phyloP scores from a whole-genome alignment of 1,284 basidiomycete genomes.

The Omphalotus olearius region DNA sequence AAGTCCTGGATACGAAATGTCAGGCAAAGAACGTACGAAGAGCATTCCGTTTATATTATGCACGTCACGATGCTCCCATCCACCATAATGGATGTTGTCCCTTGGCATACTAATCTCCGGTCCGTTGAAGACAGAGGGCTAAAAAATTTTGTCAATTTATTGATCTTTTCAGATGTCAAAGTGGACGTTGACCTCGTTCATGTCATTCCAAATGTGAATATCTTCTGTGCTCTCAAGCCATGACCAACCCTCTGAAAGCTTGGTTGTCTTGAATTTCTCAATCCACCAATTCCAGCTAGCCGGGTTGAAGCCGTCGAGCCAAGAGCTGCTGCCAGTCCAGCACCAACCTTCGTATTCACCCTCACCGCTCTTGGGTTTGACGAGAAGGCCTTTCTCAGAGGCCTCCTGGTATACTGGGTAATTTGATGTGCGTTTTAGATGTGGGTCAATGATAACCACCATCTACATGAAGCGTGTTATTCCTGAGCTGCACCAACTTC shows the following conservation, averaged over 20 bases:
- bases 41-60: constrained; percentile 94
- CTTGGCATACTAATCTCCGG: constrained; percentile 98
- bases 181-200: constrained; percentile 81
- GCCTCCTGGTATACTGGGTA: constrained; percentile 90
- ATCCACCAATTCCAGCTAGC: constrained; percentile 91
- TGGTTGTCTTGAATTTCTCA: constrained; percentile 65
- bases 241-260: constrained; percentile 44
- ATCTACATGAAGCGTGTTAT: constrained; percentile 50
- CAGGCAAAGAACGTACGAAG: constrained; percentile 44
- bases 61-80: constrained; percentile 97
- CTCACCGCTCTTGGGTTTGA: constrained; percentile 76
- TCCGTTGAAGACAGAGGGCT: constrained; percentile 97
- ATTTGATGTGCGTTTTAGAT: constrained; percentile 79
- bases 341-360: constrained; percentile 97
- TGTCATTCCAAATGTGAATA: constrained; percentile 96
- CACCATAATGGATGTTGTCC: constrained; percentile 87
- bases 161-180: constrained; percentile 5
- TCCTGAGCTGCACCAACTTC: background rate
- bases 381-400: constrained; percentile 74
- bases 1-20: constrained; percentile 4
- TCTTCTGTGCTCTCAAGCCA: constrained; percentile 78
- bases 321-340: constrained; percentile 93
- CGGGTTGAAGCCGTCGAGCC: constrained; percentile 98
- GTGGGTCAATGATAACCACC: constrained; percentile 97
- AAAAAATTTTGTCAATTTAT: constrained; percentile 4